Base-by-base conservation (phyloP, 2,329 filamentous ascomycete species). In the Thielaviopsis punctulata region DNA sequence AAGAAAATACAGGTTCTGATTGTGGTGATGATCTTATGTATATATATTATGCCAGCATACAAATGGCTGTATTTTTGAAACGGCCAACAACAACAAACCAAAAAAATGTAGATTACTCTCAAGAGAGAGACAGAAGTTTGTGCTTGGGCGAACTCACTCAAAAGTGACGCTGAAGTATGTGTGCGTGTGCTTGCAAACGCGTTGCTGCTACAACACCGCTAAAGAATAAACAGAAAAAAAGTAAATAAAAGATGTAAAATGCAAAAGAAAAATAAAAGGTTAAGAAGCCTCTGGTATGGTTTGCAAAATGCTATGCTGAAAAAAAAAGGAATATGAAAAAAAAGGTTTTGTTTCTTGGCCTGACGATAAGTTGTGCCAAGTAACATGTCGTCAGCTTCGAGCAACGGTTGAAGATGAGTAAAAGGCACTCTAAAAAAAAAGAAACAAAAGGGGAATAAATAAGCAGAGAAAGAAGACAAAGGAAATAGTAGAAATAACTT, bases 301-400 rank as follows among this genome's bases (percentile, higher is more conserved):
- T 30, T 24, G n/a, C 45, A 27, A 50, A 7, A 50, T 50, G 36
- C 48, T 33, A 49, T 49, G 33, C 48, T 21, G 27, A 25, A 41
- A 50, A 50, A 22, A 21, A 6, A 23, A 48, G 13, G 23, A 48
- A 45, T 25, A 49, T 46, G 18, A 45, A 39, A 36, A 36, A 21
- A n/a, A 49, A 50, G 45, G 23, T 33, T 22, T 13, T 45, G 9
- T 19, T 19, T n/a, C 23, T 12, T 27, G 12, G 36, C 41, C 13
- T 25, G 33, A 21, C 7, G 45, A 12, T n/a, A 19, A 52, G 22
- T 36, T 44, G 23, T 33, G 25, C 41, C 19, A n/a, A n/a, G n/a
- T n/a, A 23, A 48, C n/a, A 48, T 48, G 24, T 48, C 33, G 33
- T 27, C 45, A 30, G 45, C 12, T n/a, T 46, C 12, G n/a, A 48